Conservation (phyloP, 2,329 filamentous ascomycete species). For the Arthroderma sp. region DNA sequence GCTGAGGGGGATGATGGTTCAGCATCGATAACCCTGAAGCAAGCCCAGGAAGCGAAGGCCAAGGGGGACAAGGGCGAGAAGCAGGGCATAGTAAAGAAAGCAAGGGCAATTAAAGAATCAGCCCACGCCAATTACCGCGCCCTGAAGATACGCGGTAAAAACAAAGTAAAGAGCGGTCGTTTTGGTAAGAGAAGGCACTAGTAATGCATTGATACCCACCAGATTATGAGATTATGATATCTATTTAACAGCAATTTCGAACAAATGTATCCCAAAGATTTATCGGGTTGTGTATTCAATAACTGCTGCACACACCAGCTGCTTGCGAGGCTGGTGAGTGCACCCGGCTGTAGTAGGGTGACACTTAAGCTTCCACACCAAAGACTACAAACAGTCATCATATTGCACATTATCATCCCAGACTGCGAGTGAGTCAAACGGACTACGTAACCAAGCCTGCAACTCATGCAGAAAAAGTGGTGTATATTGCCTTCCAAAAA, state of each 20-base stretch:
- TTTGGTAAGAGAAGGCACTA: conserved; percentile 23
- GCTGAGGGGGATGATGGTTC: no score
- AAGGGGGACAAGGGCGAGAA: conserved; percentile 8
- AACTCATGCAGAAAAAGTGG: conserved; percentile 74
- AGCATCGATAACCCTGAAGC: conserved; percentile 1
- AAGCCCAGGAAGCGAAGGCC: conserved; percentile 8
- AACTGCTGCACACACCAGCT: no score
- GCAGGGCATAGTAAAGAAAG: conserved; percentile 8
- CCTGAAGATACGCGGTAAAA: conserved; percentile 32
- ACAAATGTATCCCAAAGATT: no score
- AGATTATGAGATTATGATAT: no score
- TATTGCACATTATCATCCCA: conserved; percentile 81
- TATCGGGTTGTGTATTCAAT: no score
- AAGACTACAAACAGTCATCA: neutral
- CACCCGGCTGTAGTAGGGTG: no score
- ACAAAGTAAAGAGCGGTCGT: conserved; percentile 21
- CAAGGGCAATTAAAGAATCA: conserved; percentile 30
- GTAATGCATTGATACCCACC: no score
- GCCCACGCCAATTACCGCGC: conserved; percentile 37
- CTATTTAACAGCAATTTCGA: no score
- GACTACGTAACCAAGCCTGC: conserved; percentile 68
- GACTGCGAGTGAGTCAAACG: conserved; percentile 54
- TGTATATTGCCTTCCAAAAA: conserved; percentile 60
- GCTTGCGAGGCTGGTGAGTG: no score
- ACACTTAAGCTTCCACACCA: neutral